phyloP scores from a whole-genome alignment of 2,329 filamentous ascomycete species.

The Colletotrichum noveboracense region DNA sequence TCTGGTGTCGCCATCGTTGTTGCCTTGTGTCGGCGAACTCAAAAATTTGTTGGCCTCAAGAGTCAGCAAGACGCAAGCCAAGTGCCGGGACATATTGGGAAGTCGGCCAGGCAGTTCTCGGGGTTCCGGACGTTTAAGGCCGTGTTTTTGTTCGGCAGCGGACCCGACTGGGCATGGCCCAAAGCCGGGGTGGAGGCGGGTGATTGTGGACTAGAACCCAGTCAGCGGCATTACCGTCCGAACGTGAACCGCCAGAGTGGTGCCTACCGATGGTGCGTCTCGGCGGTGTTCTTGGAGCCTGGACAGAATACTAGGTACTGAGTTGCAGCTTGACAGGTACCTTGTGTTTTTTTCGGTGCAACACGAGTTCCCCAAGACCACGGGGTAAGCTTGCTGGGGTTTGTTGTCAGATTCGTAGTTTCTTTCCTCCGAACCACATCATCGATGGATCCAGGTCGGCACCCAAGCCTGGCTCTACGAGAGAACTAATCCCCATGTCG shows the following conservation, averaged over 20 bases:
- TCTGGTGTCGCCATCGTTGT: neutral
- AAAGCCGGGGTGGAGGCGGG: neutral
- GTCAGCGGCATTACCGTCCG: neutral
- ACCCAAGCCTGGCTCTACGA: neutral
- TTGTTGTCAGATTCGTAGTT: conserved; percentile 8
- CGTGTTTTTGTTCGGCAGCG: neutral
- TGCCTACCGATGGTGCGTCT: neutral
- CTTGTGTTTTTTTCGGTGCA: neutral
- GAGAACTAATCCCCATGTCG: neutral
- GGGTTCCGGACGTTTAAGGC: neutral
- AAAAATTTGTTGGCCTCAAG: neutral
- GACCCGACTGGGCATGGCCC: neutral
- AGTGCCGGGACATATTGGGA: neutral
- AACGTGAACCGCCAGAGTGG: neutral
- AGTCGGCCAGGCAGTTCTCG: neutral
- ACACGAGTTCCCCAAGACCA: neutral
- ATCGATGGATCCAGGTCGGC: neutral
- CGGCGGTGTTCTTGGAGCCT: neutral
- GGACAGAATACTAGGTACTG: neutral
- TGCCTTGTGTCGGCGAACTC: neutral
- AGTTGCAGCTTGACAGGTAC: neutral
- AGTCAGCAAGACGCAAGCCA: neutral
- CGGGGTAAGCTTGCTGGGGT: neutral
- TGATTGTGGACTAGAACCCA: conserved; percentile 1
- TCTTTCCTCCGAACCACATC: conserved; percentile 4